These are phyloP conservation scores for Tetradesmus obliquus DNA, from an alignment of 139 green algal genomes.

Conservation along the genomic window DNA sequence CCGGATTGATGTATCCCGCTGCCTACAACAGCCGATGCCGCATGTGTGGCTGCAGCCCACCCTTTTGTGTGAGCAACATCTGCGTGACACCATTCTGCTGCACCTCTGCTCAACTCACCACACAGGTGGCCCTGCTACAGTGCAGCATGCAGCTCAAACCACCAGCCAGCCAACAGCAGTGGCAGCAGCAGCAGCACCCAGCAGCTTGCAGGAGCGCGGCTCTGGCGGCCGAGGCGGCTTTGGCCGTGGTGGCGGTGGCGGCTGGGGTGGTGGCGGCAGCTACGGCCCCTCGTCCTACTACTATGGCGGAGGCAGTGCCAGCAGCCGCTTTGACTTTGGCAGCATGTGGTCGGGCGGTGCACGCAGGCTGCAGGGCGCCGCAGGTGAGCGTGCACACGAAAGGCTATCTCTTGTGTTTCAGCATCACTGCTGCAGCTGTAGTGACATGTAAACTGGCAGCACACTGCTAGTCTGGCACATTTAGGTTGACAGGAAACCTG, in stretches of 20 bases:
- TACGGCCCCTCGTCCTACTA: not conserved
- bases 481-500: too few species aligned
- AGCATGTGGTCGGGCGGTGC: not conserved
- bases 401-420: too few species aligned
- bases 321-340: not conserved
- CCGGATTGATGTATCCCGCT: too few species aligned
- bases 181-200: not conserved
- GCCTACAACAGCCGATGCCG: too few species aligned
- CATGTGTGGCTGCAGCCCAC: too few species aligned
- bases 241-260: not conserved
- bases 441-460: too few species aligned
- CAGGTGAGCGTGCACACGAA: too few species aligned
- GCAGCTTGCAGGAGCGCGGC: not conserved
- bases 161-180: not conserved
- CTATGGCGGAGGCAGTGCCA: not conserved
- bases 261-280: not conserved
- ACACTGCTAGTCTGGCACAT: too few species aligned
- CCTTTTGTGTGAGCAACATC: too few species aligned
- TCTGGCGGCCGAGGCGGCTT: not conserved
- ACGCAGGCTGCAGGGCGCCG: not conserved
- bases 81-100: not conserved
- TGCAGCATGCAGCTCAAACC: too few species aligned
- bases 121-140: not conserved
- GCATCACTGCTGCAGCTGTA: too few species aligned
- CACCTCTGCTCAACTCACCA: not conserved